These are phyloP conservation scores for Trichophaea hybrida DNA, from an alignment of 2,329 filamentous ascomycete species.

Conservation along the genomic window DNA sequence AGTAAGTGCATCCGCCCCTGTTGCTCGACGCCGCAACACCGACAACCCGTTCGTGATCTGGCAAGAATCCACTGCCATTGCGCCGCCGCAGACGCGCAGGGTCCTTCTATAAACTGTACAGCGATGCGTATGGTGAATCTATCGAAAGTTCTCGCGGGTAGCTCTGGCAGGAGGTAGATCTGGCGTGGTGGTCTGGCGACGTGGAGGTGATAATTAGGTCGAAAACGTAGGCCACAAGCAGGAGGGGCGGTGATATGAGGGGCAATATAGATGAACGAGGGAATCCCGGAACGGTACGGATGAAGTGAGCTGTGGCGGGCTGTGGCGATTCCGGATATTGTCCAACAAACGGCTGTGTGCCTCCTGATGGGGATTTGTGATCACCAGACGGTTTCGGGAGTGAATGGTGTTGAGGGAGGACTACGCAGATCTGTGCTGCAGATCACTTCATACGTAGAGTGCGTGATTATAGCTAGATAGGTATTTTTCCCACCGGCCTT, in stretches of 20 bases:
- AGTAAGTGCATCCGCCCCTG: conserved; percentile 6
- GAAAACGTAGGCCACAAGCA: too few species aligned
- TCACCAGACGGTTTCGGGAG: neutral
- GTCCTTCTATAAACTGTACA: too few species aligned
- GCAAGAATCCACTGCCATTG: conserved; percentile 1
- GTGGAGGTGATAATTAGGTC: too few species aligned
- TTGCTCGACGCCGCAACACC: conserved; percentile 4
- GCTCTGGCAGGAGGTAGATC: too few species aligned
- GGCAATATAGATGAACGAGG: neutral
- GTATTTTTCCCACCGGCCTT: neutral
- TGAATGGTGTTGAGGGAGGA: neutral
- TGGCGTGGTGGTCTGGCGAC: too few species aligned
- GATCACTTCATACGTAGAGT: neutral
- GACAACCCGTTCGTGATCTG: conserved; percentile 1
- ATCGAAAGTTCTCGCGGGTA: too few species aligned
- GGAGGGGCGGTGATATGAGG: neutral
- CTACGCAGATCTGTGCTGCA: too few species aligned
- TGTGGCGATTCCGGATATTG: neutral
- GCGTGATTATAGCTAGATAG: neutral
- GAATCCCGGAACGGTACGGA: neutral
- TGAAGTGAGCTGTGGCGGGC: neutral
- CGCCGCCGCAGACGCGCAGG: neutral
- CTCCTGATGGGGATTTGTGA: neutral
- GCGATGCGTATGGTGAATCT: too few species aligned
- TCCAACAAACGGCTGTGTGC: neutral